These are phyloP conservation scores for Beverwykella pulmonaria DNA, from an alignment of 495 filamentous ascomycete species.

Conservation along the genomic window DNA sequence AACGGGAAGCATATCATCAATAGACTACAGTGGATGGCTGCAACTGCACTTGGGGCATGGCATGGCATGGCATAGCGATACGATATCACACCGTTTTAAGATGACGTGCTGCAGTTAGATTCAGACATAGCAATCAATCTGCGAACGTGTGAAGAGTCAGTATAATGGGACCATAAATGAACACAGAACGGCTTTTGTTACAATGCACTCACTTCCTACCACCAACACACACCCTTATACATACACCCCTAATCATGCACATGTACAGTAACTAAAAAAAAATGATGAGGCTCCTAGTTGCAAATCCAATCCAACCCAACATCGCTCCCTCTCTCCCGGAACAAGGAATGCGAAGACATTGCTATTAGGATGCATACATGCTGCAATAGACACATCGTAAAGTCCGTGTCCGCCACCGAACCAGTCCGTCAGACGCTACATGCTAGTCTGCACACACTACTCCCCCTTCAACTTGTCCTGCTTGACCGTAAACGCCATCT, in stretches of 20 bases:
- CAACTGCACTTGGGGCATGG: no score
- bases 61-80: no score
- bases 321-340: background rate
- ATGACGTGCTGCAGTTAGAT: no score
- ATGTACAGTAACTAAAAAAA: background rate
- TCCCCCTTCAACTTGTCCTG: constrained; percentile 75
- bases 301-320: background rate
- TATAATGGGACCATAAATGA: background rate
- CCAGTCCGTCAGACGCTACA: background rate
- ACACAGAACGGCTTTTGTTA: background rate
- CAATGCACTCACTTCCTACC: background rate
- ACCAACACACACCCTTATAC: constrained; percentile 1
- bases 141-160: no score
- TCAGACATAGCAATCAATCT: no score
- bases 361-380: background rate
- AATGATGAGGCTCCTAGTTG: background rate
- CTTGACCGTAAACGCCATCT: constrained; percentile 69
- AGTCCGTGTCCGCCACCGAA: background rate
- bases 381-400: background rate
- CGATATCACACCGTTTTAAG: no score
- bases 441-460: constrained; percentile 39
- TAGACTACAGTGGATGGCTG: background rate
- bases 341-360: background rate
- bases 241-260: constrained; percentile 1
- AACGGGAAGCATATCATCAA: background rate